Conservation (phyloP, 108 stramenopile species). For the Nitzschia palea region DNA sequence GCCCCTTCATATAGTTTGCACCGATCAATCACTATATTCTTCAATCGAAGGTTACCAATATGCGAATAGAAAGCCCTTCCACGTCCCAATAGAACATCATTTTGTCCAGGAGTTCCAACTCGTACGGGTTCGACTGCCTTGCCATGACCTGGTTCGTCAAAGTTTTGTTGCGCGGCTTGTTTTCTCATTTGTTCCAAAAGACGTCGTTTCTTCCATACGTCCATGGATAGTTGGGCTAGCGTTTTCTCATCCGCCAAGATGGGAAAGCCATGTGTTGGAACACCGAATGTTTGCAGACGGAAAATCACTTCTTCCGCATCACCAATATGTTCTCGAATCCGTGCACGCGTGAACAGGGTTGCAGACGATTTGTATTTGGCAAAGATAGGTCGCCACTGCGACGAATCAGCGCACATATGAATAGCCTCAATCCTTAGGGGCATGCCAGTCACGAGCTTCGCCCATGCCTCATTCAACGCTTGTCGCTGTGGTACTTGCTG, state of each 20-base stretch:
- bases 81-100: slow-evolving; percentile 17
- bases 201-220: neutral
- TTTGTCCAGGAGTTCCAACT: neutral
- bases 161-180: neutral
- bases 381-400: neutral
- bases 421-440: neutral
- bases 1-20: slow-evolving; percentile 2
- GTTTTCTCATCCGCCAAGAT: neutral
- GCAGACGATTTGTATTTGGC: neutral
- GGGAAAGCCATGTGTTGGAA: slow-evolving; percentile 3
- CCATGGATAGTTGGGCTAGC: neutral
- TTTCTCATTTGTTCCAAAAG: neutral
- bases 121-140: neutral
- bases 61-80: slow-evolving; percentile 11
- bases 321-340: slow-evolving; percentile 6
- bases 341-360: neutral
- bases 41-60: slow-evolving; percentile 4
- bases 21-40: neutral
- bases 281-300: neutral
- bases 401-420: slow-evolving; percentile 13
- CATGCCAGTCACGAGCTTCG: neutral
- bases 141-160: neutral
- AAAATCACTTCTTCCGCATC: neutral
- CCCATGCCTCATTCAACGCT: neutral
- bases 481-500: neutral